Base-by-base conservation (phyloP, 1,284 basidiomycete species). In the Ustilago cynodontis region DNA sequence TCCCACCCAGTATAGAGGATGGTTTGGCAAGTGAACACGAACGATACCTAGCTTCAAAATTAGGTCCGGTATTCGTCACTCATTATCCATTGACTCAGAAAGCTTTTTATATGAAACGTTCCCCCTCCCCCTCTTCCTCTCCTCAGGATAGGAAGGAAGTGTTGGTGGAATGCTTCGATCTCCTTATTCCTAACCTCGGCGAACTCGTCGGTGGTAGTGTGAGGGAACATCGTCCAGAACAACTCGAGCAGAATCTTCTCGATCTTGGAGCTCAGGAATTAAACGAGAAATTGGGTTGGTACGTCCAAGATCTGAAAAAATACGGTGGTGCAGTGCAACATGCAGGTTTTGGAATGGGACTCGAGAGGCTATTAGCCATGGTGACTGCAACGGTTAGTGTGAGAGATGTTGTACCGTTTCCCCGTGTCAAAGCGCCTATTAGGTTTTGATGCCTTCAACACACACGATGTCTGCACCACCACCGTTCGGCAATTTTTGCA, bases 141-240 rank as follows among this genome's bases (percentile, higher is more conserved):
- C 59, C 56, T 24, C 28, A 28, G 9, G 92, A 33, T 33, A 33
- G 31, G 6, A 5, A 82, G 84, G 61, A 51, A 7, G 16, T 24
- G n/a, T 11, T 81, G 71, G 94, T 94, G 4, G 93, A 92, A 11
- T 98, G 95, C 87, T 98, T 99, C 83, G 96, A 99, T 86, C 89
- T 99, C 24, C 89, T 99, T 56, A 90, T 98, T 13, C 97, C 96
- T 0, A 87, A 89, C 13, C 87, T 95, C 0, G 96, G 96, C 8
- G 96, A 99, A 87, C 89, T 99, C 33, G 93, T 91, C 0, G 96
- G 96, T 4, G 96, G 96, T 1, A 95, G 93, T 24, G 87, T 98
- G 29, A 90, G 96, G 66, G 95, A 98, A 86, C 93, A 97, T 81
- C 89, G 94, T 24, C 79, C 89, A n/a, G 88, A 88, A 5, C 16